These are phyloP conservation scores for Camillea tinctor DNA, from an alignment of 2,329 filamentous ascomycete species.

Conservation along the genomic window DNA sequence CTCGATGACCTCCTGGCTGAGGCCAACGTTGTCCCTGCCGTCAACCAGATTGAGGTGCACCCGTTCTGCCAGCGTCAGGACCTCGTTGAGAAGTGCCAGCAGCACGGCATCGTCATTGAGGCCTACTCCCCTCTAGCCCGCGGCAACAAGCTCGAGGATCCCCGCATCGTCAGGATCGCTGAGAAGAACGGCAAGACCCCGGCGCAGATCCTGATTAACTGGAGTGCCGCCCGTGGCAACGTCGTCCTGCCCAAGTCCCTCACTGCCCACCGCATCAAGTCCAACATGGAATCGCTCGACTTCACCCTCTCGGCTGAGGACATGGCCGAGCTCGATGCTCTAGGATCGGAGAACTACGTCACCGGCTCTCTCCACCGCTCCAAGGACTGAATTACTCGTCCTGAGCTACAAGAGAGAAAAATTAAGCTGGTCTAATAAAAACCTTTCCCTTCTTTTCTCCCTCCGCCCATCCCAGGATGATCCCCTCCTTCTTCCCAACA, in stretches of 20 bases:
- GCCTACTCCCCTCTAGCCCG: constrained; percentile 14
- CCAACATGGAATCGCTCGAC: constrained; percentile 62
- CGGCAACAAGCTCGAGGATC: constrained; percentile 44
- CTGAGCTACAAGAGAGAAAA: background rate
- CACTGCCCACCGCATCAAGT: constrained; percentile 56
- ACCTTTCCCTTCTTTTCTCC: background rate
- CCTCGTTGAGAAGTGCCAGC: constrained; percentile 47
- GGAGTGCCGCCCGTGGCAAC: constrained; percentile 57
- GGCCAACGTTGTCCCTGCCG: constrained; percentile 47
- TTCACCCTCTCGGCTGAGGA: constrained; percentile 60
- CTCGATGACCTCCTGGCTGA: constrained; percentile 37
- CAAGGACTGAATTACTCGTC: constrained; percentile 26
- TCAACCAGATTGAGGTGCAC: constrained; percentile 62
- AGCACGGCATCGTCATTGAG: constrained; percentile 33
- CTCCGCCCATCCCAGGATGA: background rate
- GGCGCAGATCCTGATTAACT: constrained; percentile 59
- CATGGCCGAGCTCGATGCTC: constrained; percentile 47
- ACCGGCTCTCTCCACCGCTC: constrained; percentile 41
- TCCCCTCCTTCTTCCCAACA: background rate
- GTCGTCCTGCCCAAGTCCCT: constrained; percentile 65
- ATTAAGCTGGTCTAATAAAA: background rate
- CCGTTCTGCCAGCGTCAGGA: constrained; percentile 55
- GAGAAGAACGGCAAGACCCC: constrained; percentile 54
- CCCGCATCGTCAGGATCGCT: constrained; percentile 51
- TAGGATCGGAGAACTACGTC: constrained; percentile 23